phyloP scores from a whole-genome alignment of 257 asterid species.

The Fraxinus anomala region DNA sequence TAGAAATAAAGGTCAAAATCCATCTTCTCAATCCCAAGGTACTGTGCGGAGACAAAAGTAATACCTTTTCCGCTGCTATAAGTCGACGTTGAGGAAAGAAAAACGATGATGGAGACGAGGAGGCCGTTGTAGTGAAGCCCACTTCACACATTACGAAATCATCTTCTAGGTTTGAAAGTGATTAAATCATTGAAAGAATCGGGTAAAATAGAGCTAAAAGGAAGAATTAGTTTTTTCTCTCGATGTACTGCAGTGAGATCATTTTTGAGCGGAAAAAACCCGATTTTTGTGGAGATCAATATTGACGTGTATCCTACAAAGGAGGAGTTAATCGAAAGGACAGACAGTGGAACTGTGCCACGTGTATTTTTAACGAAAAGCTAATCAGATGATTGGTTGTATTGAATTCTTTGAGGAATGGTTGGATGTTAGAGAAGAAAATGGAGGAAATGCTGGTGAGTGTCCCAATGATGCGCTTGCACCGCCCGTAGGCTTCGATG shows the following conservation, averaged over 20 bases:
- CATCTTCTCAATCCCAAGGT: too few species aligned
- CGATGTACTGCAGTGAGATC: constrained; percentile 78
- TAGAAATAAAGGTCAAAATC: too few species aligned
- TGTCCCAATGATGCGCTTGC: constrained; percentile 87
- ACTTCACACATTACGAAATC: constrained; percentile 26
- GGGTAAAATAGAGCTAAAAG: constrained; percentile 37
- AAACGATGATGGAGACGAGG: constrained; percentile 20
- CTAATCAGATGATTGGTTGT: constrained; percentile 83
- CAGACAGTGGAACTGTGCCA: constrained; percentile 65
- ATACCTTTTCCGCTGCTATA: constrained; percentile 71
- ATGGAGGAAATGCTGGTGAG: constrained; percentile 70
- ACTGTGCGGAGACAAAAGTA: constrained; percentile 40
- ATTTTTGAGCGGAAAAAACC: constrained; percentile 50
- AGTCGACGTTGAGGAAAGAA: constrained; percentile 51
- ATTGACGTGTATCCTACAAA: constrained; percentile 73
- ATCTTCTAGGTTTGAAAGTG: constrained; percentile 53
- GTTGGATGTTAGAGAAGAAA: constrained; percentile 72
- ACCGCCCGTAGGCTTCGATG: constrained; percentile 80
- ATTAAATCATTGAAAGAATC: constrained; percentile 33
- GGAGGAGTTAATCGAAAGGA: constrained; percentile 65
- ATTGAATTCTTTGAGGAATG: constrained; percentile 65
- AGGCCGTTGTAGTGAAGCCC: constrained; percentile 8
- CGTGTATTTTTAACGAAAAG: constrained; percentile 83
- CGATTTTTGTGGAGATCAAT: constrained; percentile 75
- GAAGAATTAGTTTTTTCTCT: constrained; percentile 65